Evolutionary conservation across 164 flowering plant genomes (phyloP).

Genomic region (Euptelea pleiosperma): DNA sequence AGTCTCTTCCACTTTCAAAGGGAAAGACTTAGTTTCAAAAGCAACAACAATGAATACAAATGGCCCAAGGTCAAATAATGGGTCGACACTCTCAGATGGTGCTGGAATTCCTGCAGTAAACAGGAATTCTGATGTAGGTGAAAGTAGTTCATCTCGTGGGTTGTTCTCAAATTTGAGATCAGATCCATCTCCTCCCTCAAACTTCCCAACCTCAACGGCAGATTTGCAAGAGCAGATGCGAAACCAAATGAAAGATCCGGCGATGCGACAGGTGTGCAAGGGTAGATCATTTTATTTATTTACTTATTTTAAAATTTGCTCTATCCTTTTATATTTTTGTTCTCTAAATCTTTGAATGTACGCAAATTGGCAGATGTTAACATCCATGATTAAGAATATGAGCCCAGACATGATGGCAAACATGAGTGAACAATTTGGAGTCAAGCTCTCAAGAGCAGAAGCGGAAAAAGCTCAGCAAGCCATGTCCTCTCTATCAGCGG

Average conservation of each 20-base stretch:
- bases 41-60: slow-evolving; percentile 15
- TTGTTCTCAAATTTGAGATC: slow-evolving; percentile 28
- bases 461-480: slow-evolving; percentile 94
- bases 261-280: slow-evolving; percentile 66
- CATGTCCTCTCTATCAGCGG: slow-evolving; percentile 88
- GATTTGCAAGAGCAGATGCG: slow-evolving; percentile 88
- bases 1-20: slow-evolving; percentile 61
- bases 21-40: slow-evolving; percentile 30
- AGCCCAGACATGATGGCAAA: slow-evolving; percentile 94
- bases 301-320: background rate
- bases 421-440: slow-evolving; percentile 92
- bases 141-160: slow-evolving; percentile 44
- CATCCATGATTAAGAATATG: slow-evolving; percentile 88
- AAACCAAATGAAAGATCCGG: slow-evolving; percentile 93
- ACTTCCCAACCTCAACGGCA: slow-evolving; percentile 40
- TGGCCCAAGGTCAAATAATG: slow-evolving; percentile 25
- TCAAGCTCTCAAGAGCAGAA: slow-evolving; percentile 83
- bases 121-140: slow-evolving; percentile 31
- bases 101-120: slow-evolving; percentile 22
- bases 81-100: slow-evolving; percentile 16
- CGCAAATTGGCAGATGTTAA: slow-evolving; percentile 61
- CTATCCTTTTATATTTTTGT: background rate
- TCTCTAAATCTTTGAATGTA: background rate
- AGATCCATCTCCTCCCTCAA: slow-evolving; percentile 26
- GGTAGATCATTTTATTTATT: slow-evolving; percentile 1